These are phyloP conservation scores for Harringtonia aguacate DNA, from an alignment of 2,329 filamentous ascomycete species.

Conservation along the genomic window DNA sequence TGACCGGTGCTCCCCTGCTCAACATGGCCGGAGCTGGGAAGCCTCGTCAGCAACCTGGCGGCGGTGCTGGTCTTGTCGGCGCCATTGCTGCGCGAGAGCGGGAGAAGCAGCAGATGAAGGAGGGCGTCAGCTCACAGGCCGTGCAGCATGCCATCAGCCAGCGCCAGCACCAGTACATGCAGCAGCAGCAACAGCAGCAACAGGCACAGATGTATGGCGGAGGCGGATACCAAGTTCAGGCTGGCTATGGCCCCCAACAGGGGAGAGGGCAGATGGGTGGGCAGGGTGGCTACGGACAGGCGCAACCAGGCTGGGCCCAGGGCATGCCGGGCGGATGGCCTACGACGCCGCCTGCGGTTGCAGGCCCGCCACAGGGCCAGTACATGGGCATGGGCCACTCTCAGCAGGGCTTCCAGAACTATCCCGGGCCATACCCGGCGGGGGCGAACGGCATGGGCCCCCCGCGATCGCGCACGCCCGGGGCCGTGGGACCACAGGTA, in stretches of 20 bases:
- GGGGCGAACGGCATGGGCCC: slow-evolving; percentile 16
- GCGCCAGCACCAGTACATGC: slow-evolving; percentile 36
- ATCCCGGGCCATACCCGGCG: background rate
- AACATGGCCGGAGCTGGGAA: slow-evolving; percentile 50
- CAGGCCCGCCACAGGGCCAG: slow-evolving; percentile 9
- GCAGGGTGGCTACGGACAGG: background rate
- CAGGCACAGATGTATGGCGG: slow-evolving; percentile 15
- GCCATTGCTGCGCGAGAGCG: slow-evolving; percentile 72
- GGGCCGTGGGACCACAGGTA: slow-evolving; percentile 14
- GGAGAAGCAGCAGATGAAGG: slow-evolving; percentile 61
- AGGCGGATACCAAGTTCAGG: slow-evolving; percentile 11
- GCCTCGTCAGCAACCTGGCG: slow-evolving; percentile 34
- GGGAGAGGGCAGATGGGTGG: slow-evolving; percentile 10
- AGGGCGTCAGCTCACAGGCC: slow-evolving; percentile 57
- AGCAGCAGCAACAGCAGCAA: slow-evolving; percentile 20
- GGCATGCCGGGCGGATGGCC: slow-evolving; percentile 6
- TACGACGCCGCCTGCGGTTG: background rate
- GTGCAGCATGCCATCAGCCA: slow-evolving; percentile 65
- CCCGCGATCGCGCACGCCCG: slow-evolving; percentile 4
- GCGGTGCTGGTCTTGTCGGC: slow-evolving; percentile 57
- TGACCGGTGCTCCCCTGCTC: slow-evolving; percentile 69
- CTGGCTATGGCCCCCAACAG: slow-evolving; percentile 13
- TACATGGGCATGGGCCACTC: background rate
- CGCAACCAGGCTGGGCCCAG: background rate
- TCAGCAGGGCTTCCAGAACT: background rate